Evolutionary conservation across 1,284 basidiomycete genomes (phyloP), one percentile per base, ranked within the genome.

Genomic region (Somion occarium): DNA sequence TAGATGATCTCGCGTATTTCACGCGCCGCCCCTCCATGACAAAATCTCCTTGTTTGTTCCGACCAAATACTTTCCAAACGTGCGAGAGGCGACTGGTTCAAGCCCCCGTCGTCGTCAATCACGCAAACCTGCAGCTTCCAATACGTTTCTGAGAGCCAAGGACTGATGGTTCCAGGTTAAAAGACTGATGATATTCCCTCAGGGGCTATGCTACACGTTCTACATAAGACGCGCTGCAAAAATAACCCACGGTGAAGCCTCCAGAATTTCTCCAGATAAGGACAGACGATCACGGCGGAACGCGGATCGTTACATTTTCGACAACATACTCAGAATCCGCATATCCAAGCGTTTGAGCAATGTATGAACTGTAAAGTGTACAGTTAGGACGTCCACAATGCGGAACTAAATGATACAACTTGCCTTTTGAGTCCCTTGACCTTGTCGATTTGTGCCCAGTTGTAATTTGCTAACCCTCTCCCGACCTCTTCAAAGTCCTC

Each of bases 301-400:
- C 59, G 51, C 83, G 75, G 53, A 91, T 85, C 2, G 88, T 91
- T 59, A 96, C 86, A 60, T 92, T 91, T 62, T 98, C 96, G 3
- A 97, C 95, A 34, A 98, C 91, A 70, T 98, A 93, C 64, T 98
- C 94, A 30, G 92, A 92, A 65, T 98, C 96, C 18, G 90, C 91
- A 68, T 98, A 98, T 0, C 93, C 96, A 38, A 99, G 70, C 7
- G 93, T 65, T 56, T 86, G 81, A 13, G 85, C 74, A 41, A 98
- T 87, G 53, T 91, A 80, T 0, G 91, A 86, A 61, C 95, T 96
- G 63, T 3, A n/a, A n/a, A n/a, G 26, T 1, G 38, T 2, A 27
- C 13, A 25, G 34, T 50, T 24, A 60, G 50, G 30, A n/a, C 9
- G 9, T 22, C 19, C 42, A 39, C 4, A 18, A 20, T 5, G 41